Conservation (phyloP, 768 basidiomycete genomes). For the Ramaria sp. region DNA sequence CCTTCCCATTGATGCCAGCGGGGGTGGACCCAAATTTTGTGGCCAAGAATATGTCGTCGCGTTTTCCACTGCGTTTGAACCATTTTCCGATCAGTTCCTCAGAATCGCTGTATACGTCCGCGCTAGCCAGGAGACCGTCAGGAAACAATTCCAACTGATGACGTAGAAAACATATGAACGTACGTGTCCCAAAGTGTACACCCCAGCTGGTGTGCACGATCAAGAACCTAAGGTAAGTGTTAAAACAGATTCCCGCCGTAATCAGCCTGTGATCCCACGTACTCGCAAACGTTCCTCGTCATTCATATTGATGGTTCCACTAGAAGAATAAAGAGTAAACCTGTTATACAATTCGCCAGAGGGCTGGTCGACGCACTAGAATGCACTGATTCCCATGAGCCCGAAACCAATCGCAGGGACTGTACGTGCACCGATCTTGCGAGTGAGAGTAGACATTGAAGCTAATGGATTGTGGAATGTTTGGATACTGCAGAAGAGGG, state of each 20-base stretch:
- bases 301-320: conserved; percentile 26
- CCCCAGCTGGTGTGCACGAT: conserved; percentile 29
- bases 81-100: conserved; percentile 37
- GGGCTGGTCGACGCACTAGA: too few relatives aligned
- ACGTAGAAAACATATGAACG: neutral
- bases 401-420: conserved; percentile 53
- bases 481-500: too few relatives aligned
- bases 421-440: conserved; percentile 32
- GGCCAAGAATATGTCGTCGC: conserved; percentile 45
- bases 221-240: conserved; percentile 23
- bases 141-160: neutral
- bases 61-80: conserved; percentile 41
- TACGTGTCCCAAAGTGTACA: conserved; percentile 34
- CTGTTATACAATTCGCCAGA: conserved; percentile 11
- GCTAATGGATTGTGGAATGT: too few relatives aligned
- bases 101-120: conserved; percentile 34
- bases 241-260: neutral
- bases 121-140: neutral
- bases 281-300: conserved; percentile 57
- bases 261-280: neutral
- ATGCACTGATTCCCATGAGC: conserved; percentile 42
- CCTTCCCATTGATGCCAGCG: conserved; percentile 24
- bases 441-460: conserved; percentile 22
- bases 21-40: conserved; percentile 38
- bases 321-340: neutral